Percentiles rank a stretch among this genome's conserved stretches.
Evolutionary conservation across 2,329 filamentous ascomycete species (phyloP).

Genomic region (Peltaster fructicola): DNA sequence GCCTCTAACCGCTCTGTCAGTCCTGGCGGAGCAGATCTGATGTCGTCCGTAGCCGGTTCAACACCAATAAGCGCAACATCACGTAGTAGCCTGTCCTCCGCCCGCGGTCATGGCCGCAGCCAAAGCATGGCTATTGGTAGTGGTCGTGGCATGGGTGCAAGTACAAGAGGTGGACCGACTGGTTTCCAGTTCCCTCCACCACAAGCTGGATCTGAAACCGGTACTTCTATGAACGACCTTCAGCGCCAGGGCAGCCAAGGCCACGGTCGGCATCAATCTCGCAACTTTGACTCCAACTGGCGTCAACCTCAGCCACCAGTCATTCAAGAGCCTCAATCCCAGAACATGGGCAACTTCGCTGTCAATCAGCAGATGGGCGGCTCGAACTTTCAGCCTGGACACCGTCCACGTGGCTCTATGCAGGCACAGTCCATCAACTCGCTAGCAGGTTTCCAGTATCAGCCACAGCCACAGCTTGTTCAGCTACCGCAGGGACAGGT

Average conservation of each 20-base stretch:
- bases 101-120: slow-evolving; percentile 45
- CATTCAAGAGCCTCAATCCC: slow-evolving; percentile 26
- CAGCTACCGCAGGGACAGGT: slow-evolving; percentile 73
- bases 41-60: too few species aligned
- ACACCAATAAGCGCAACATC: too few species aligned
- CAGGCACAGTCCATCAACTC: slow-evolving; percentile 64
- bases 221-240: slow-evolving; percentile 41
- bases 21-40: too few species aligned
- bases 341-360: slow-evolving; percentile 43
- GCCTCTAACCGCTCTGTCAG: slow-evolving; percentile 37
- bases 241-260: slow-evolving; percentile 59
- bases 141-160: slow-evolving; percentile 45
- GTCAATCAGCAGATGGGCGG: slow-evolving; percentile 54
- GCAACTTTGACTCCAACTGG: slow-evolving; percentile 98
- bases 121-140: slow-evolving; percentile 74
- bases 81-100: too few species aligned
- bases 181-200: slow-evolving; percentile 49
- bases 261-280: slow-evolving; percentile 66
- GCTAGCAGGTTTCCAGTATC: slow-evolving; percentile 68
- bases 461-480: slow-evolving; percentile 75
- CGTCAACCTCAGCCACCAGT: slow-evolving; percentile 45
- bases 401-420: slow-evolving; percentile 70
- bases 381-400: slow-evolving; percentile 75
- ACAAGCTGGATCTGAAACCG: slow-evolving; percentile 32
- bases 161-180: slow-evolving; percentile 43